Conservation (phyloP, 805 yeast genomes). For the Brettanomyces naardenensis region DNA sequence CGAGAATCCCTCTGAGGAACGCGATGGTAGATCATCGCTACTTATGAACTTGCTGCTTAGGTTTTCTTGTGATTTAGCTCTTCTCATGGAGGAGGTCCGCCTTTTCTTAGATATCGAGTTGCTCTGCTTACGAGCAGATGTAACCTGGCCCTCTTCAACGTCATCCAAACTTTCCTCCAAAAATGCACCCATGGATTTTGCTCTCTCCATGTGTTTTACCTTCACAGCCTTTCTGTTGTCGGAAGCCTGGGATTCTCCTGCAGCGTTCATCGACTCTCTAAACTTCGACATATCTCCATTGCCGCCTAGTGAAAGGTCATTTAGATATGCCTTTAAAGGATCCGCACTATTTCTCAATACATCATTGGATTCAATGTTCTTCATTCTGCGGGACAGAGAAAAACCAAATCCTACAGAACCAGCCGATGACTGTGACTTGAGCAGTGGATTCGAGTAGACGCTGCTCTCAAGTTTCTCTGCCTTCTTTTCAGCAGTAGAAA, state of each 20-base stretch:
- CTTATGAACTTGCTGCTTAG: conserved; percentile 14
- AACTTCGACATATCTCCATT: conserved; percentile 34
- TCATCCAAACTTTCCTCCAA: not conserved
- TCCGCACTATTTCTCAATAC: conserved; percentile 21
- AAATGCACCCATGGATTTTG: not conserved
- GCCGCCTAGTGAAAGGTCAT: conserved; percentile 33
- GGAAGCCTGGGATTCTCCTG: not conserved
- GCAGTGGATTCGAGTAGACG: conserved; percentile 2
- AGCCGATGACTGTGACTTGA: not conserved
- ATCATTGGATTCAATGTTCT: not conserved
- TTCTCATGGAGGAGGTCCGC: conserved; percentile 12
- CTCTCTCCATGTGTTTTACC: too few relatives aligned
- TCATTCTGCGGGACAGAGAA: not conserved
- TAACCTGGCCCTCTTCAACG: not conserved
- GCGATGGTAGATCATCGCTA: conserved; percentile 33
- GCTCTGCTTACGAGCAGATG: not conserved
- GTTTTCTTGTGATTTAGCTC: conserved; percentile 25
- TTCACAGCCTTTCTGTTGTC: not conserved
- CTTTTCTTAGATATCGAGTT: conserved; percentile 2
- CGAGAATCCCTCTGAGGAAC: conserved; percentile 45
- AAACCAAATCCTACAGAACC: not conserved
- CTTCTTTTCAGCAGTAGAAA: conserved; percentile 8
- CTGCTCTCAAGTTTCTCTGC: not conserved
- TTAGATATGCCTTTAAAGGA: conserved; percentile 48
- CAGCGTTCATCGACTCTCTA: conserved; percentile 24